Conservation (phyloP, 106 monocot genomes). For the Agapanthus africanus region DNA sequence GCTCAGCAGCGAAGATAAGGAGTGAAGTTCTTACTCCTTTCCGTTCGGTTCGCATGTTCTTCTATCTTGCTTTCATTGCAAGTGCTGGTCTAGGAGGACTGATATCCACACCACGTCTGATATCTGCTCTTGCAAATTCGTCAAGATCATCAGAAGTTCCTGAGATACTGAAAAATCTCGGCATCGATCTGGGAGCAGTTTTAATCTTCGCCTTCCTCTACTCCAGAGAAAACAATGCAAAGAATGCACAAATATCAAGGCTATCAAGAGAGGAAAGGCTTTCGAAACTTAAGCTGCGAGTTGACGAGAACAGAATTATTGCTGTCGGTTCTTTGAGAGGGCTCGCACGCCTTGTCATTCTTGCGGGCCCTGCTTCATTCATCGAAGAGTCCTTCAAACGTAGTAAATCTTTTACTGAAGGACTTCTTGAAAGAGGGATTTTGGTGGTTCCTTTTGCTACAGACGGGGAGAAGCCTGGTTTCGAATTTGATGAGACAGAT, state of each 20-base stretch:
- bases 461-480: conserved; percentile 35
- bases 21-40: conserved; percentile 95
- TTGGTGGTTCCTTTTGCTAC: conserved; percentile 74
- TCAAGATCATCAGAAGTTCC: conserved; percentile 44
- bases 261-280: conserved; percentile 87
- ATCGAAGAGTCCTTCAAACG: conserved; percentile 54
- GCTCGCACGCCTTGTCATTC: conserved; percentile 68
- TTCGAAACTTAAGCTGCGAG: conserved; percentile 68
- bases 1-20: conserved; percentile 81
- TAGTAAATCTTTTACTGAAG: conserved; percentile 57
- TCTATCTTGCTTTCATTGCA: conserved; percentile 90
- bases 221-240: conserved; percentile 63
- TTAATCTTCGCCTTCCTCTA: conserved; percentile 78
- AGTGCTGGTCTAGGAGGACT: conserved; percentile 71
- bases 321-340: conserved; percentile 64
- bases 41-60: conserved; percentile 94
- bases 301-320: conserved; percentile 53
- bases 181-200: conserved; percentile 78
- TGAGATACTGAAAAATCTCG: conserved; percentile 51
- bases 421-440: conserved; percentile 71
- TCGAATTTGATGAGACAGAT: conserved; percentile 38
- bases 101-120: conserved; percentile 55
- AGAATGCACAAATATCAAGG: conserved; percentile 67
- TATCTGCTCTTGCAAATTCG: conserved; percentile 45
- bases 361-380: conserved; percentile 69